Evolutionary conservation across 2,329 filamentous ascomycete genomes (phyloP).

Genomic region (Aureobasidium sp.): DNA sequence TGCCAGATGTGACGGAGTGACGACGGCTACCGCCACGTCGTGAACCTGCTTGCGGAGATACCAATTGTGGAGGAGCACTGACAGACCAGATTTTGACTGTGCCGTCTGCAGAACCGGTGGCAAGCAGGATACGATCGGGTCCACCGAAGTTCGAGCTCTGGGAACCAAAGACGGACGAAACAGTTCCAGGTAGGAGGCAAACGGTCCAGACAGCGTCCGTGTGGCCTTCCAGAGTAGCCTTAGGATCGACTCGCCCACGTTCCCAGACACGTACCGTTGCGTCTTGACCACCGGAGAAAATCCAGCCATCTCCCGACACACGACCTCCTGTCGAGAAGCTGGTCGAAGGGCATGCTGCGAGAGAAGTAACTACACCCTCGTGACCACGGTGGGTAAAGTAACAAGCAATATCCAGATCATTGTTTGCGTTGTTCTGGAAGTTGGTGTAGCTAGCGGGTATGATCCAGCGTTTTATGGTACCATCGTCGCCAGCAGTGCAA

Average conservation of each 20-base stretch:
- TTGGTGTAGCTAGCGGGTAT: slow-evolving; percentile 72
- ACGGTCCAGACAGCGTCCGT: slow-evolving; percentile 95
- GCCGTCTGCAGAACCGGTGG: slow-evolving; percentile 83
- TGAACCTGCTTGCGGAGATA: slow-evolving; percentile 66
- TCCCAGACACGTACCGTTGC: slow-evolving; percentile 93
- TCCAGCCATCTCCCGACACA: slow-evolving; percentile 89
- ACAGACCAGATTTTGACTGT: slow-evolving; percentile 91
- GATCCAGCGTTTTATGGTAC: slow-evolving; percentile 93
- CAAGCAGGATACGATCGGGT: slow-evolving; percentile 79
- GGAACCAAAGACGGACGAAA: slow-evolving; percentile 69
- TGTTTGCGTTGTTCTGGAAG: slow-evolving; percentile 47
- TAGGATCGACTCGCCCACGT: slow-evolving; percentile 84
- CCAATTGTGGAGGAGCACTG: slow-evolving; percentile 77
- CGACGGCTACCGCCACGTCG: slow-evolving; percentile 69
- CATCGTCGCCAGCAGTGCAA: slow-evolving; percentile 91
- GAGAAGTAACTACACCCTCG: slow-evolving; percentile 75
- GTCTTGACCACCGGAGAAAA: slow-evolving; percentile 95
- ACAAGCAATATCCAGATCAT: slow-evolving; percentile 81
- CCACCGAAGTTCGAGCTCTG: slow-evolving; percentile 60
- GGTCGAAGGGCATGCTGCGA: slow-evolving; percentile 80
- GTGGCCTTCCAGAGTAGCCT: slow-evolving; percentile 87
- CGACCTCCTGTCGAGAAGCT: slow-evolving; percentile 89
- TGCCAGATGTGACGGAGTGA: slow-evolving; percentile 90
- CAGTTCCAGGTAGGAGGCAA: slow-evolving; percentile 78
- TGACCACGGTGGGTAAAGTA: slow-evolving; percentile 96